These are phyloP conservation scores for Auricularia cornea DNA, from an alignment of 768 basidiomycete species.

Conservation along the genomic window DNA sequence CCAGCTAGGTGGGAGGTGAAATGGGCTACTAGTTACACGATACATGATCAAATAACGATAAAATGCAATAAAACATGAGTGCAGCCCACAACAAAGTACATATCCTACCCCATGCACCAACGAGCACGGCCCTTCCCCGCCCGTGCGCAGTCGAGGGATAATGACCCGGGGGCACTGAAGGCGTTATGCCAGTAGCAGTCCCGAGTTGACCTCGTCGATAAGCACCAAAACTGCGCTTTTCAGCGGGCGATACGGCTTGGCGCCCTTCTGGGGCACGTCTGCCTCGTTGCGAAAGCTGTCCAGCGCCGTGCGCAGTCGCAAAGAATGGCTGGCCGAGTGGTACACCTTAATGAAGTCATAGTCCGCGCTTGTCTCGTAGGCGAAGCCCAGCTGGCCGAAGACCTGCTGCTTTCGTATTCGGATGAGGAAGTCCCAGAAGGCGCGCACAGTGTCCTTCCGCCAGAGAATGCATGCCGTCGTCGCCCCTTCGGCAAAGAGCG, in stretches of 20 bases:
- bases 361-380: not conserved
- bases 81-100: not conserved
- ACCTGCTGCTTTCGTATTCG: not conserved
- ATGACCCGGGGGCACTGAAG: not conserved
- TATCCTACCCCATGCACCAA: not conserved
- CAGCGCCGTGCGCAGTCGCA: not conserved
- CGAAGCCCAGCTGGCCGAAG: not conserved
- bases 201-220: not conserved
- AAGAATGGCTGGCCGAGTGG: not conserved
- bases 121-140: not conserved
- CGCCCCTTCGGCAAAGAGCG: not conserved
- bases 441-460: not conserved
- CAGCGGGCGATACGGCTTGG: not conserved
- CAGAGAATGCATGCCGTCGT: not conserved
- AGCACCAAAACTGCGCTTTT: not conserved
- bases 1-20: no score
- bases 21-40: no score
- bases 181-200: not conserved
- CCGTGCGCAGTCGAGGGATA: not conserved
- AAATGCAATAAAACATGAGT: not conserved
- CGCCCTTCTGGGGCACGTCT: not conserved
- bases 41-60: not conserved
- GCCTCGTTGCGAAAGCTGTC: not conserved
- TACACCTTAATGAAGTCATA: not conserved
- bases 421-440: not conserved